Evolutionary conservation across 768 basidiomycete species (phyloP), one percentile per base, ranked within the genome.

Genomic region (Coprinellus micaceus): DNA sequence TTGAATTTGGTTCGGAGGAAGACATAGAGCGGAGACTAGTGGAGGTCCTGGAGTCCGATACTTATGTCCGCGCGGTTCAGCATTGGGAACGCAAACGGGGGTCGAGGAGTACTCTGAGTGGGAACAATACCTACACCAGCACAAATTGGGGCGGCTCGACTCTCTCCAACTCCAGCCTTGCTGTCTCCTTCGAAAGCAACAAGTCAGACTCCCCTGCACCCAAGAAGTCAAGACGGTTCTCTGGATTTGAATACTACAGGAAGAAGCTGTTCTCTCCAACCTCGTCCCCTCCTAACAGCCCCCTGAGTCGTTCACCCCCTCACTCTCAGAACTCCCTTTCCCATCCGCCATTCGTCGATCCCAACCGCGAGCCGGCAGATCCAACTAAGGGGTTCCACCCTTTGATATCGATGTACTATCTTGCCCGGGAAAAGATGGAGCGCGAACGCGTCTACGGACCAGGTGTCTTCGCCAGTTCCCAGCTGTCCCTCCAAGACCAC

Each of bases 311-410:
- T 59, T 87, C 87, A 12, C 83, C 84, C 6, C 82, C 83, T 17
- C 76, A 73, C 50, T 88, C 84, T 2, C 82, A 80, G 59, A 79
- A 81, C 37, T 0, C 79, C 82, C 73, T 84, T 5, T 77, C 80
- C 24, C 71, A 77, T 66, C 66, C 74, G 3, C 71, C 74, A 26
- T 72, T 82, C 52, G 62, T 67, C 24, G 82, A 83, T 69, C 58
- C 70, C 12, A 69, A 76, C 52, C 79, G 76, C 57, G 77, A 86
- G 58, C 80, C 78, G 11, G 60, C 76, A 59, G 96, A 99, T 66
- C 95, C 96, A 4, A 96, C 93, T 13, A 77, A 83, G 53, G 97
- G 94, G 1, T 99, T 93, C 75, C 94, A 98, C 68, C 95, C 94
- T 0, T 80, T 99, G 25, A 82, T 98, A 45, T 93, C 94, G 28